Conservation (phyloP, 306 rosid genomes). For the Citrullus mucosospermus region DNA sequence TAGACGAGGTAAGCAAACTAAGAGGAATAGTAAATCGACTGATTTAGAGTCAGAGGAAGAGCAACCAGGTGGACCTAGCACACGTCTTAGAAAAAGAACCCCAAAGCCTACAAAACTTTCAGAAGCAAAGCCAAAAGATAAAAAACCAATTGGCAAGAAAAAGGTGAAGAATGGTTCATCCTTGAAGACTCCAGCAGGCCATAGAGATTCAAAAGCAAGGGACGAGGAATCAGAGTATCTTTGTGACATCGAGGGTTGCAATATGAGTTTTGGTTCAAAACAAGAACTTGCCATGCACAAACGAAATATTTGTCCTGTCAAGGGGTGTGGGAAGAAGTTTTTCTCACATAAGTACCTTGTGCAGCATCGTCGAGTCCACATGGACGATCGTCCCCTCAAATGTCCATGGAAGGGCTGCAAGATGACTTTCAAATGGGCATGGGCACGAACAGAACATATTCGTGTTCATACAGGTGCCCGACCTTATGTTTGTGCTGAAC, state of each 20-base stretch:
- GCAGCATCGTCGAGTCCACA: conserved; percentile 91
- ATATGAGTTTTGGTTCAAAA: conserved; percentile 65
- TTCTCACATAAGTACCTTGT: conserved; percentile 97
- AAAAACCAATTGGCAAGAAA: conserved; percentile 39
- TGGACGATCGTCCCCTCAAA: conserved; percentile 87
- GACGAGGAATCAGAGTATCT: conserved; percentile 48
- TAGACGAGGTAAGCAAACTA: conserved; percentile 26
- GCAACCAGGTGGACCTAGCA: conserved; percentile 75
- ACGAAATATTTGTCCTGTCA: conserved; percentile 77
- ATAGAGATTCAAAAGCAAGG: conserved; percentile 23
- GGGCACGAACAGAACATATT: conserved; percentile 98
- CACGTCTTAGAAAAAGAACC: conserved; percentile 74
- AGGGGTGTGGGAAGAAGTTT: conserved; percentile 98
- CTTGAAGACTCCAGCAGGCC: conserved; percentile 33
- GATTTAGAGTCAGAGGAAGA: conserved; percentile 41
- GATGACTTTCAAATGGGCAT: conserved; percentile 99
- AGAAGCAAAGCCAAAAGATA: conserved; percentile 38
- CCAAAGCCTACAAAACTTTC: conserved; percentile 31
- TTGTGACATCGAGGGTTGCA: conserved; percentile 90
- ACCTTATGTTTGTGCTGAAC: conserved; percentile 80
- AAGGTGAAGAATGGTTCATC: conserved; percentile 45
- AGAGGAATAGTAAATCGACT: conserved; percentile 18
- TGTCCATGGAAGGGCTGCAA: conserved; percentile 99
- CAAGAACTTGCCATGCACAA: conserved; percentile 72
- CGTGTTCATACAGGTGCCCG: conserved; percentile 96